phyloP scores from a whole-genome alignment of 805 yeast genomes.

The Monosporozyma aerobia region DNA sequence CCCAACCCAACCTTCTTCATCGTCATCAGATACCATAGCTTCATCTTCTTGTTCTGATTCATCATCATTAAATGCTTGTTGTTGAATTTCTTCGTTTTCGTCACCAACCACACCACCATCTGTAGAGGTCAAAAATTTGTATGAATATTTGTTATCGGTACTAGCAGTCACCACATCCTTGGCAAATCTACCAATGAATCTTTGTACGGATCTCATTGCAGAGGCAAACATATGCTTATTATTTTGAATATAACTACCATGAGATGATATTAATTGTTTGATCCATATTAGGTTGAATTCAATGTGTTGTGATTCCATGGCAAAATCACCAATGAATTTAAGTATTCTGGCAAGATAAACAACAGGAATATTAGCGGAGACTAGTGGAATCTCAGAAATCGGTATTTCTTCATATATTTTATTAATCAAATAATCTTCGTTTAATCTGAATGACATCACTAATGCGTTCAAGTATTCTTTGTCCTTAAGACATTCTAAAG shows the following conservation, averaged over 20 bases:
- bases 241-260: slow-evolving; percentile 63
- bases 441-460: slow-evolving; percentile 88
- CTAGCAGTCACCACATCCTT: slow-evolving; percentile 58
- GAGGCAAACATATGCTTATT: slow-evolving; percentile 56
- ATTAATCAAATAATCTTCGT: slow-evolving; percentile 66
- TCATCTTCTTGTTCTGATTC: slow-evolving; percentile 20
- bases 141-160: slow-evolving; percentile 45
- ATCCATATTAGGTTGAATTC: slow-evolving; percentile 84
- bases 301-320: slow-evolving; percentile 67
- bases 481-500: slow-evolving; percentile 49
- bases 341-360: slow-evolving; percentile 66
- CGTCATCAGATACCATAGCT: slow-evolving; percentile 22
- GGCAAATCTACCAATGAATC: slow-evolving; percentile 64
- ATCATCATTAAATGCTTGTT: slow-evolving; percentile 27
- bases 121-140: slow-evolving; percentile 40
- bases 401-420: slow-evolving; percentile 69
- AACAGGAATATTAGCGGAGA: slow-evolving; percentile 61
- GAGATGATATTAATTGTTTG: slow-evolving; percentile 52
- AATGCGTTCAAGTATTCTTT: slow-evolving; percentile 60
- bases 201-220: slow-evolving; percentile 58
- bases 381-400: slow-evolving; percentile 54
- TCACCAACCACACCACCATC: slow-evolving; percentile 21
- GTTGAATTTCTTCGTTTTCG: slow-evolving; percentile 25
- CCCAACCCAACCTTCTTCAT: slow-evolving; percentile 32
- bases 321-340: slow-evolving; percentile 56